phyloP scores from a whole-genome alignment of 2,329 filamentous ascomycete species.

The Colletotrichum limetticola region DNA sequence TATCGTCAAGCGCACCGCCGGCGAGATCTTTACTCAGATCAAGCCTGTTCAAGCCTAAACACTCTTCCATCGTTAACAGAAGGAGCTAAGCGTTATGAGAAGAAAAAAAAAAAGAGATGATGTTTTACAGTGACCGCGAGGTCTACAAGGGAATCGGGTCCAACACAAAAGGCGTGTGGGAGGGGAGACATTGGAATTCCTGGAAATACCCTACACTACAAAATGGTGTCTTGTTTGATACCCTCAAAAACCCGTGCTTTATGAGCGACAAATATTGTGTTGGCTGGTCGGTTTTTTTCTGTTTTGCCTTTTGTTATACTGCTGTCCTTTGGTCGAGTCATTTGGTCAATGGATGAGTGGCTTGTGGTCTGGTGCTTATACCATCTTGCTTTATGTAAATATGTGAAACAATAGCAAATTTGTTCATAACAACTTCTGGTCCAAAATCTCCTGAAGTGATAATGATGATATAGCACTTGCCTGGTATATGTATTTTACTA shows the following conservation, averaged over 20 bases:
- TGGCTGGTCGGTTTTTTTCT: not conserved
- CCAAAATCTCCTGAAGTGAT: not conserved
- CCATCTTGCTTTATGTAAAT: not conserved
- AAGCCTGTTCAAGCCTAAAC: slow-evolving; percentile 37
- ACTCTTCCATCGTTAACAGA: not conserved
- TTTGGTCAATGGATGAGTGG: not conserved
- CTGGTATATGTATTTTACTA: too few species aligned
- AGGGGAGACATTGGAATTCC: not conserved
- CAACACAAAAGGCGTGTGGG: not conserved
- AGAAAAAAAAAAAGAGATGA: not conserved
- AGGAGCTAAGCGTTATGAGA: not conserved
- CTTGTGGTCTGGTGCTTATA: not conserved
- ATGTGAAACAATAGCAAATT: not conserved
- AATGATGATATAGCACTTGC: not conserved
- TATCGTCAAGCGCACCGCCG: slow-evolving; percentile 86
- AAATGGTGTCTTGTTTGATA: slow-evolving; percentile 9
- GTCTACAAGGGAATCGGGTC: not conserved
- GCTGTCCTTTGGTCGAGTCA: not conserved
- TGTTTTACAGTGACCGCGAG: not conserved
- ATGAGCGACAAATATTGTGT: not conserved
- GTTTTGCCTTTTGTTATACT: too few species aligned
- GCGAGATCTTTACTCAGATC: slow-evolving; percentile 68
- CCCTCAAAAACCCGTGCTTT: not conserved
- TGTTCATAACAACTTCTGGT: not conserved
- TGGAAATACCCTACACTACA: slow-evolving; percentile 9